Evolutionary conservation across 805 yeast species (phyloP), one percentile per base, ranked within the genome.

Genomic region (Brettanomyces sp.): DNA sequence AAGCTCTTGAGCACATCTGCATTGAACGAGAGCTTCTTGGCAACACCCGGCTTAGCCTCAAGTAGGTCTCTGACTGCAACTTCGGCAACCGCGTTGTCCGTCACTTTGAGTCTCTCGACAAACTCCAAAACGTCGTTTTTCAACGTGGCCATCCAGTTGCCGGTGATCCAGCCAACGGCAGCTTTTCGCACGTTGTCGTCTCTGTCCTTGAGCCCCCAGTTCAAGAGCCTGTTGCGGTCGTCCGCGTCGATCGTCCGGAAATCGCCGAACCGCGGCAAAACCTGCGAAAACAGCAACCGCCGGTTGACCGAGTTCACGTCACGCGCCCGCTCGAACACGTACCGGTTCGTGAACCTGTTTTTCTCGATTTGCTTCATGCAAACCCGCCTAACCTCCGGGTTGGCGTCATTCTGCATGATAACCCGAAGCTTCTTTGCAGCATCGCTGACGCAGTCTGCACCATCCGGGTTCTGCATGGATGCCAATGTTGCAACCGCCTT

Each of bases 181-280:
- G 96, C 91, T 25, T 67, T 68, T 52, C 78, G 68, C 1, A 93
- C 97, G 5, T 70, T 53, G 4, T 72, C 78, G 52, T 90, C 96
- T 52, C 97, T 76, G 63, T 91, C 99, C 50, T 78, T 79, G 43
- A 91, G 70, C 3, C 99, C 98, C 88, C 95, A 85, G 39, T 73
- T 70, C 21, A 93, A 68, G 23, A 93, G 60, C 45, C 75, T 73
- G 47, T 85, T 91, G 38, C 96, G 68, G 32, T 75, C 68, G 6
- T 68, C 67, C 42, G 75, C 68, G 32, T 72, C 74, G 8, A 87
- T 66, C 8, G 66, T 57, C 46, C 68, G 54, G 41, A 82, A 76
- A 50, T 78, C 84, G 4, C 84, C 85, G 53, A 88, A 67, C 30
- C 79, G 82, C 48, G 80, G 80, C 44, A 88, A 63, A 2, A 85